Evolutionary conservation across 768 basidiomycete species (phyloP), one percentile per base, ranked within the genome.

Genomic region (Tephrocybe sp.): DNA sequence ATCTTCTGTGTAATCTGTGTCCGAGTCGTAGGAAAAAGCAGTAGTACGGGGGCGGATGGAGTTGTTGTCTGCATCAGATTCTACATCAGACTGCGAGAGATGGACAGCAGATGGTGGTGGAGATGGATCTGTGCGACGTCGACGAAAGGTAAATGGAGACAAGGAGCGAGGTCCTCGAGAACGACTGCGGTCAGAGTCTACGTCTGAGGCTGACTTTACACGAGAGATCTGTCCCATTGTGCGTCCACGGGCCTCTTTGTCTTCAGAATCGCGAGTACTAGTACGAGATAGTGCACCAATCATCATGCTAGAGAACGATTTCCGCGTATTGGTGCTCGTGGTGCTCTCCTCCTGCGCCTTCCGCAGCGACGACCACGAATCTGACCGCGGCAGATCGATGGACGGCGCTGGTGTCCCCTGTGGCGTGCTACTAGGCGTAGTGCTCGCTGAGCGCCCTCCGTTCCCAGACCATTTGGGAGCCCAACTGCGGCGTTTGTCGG

Each of bases 81-180:
- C 87, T 39, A 71, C 78, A 56, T 89, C 85, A 4, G 80, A 87
- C 14, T 73, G 79, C 45, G 70, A 71, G 49, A 90, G 77, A 67
- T 78, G 72, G 62, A 85, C 66, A 34, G 76, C 78, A 60, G 80
- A 74, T 26, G 81, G 78, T 0, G 77, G 71, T 22, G 78, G 84
- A 3, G 83, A 85, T 5, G 73, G 59, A 1, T 84, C 82, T 20
- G 78, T 71, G 54, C 87, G 79, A 50, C 83, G 78, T 31, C 88
- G 77, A 38, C 89, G 77, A 50, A 91, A 79, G 38, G 73, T 73
- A 65, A 97, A 96, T 36, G 94, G 89, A 2, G 92, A 91, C 59
- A 84, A 76, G 40, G 89, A 87, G 34, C 91, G 83, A 12, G 87
- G 3, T 3, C 35, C 77, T 51, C 87, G 86, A 10, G 75, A 73